Percentiles rank a stretch among this genome's conserved stretches.
These are phyloP conservation scores for Strobilomyces dryophilus DNA, from an alignment of 768 basidiomycete genomes.

Conservation along the genomic window DNA sequence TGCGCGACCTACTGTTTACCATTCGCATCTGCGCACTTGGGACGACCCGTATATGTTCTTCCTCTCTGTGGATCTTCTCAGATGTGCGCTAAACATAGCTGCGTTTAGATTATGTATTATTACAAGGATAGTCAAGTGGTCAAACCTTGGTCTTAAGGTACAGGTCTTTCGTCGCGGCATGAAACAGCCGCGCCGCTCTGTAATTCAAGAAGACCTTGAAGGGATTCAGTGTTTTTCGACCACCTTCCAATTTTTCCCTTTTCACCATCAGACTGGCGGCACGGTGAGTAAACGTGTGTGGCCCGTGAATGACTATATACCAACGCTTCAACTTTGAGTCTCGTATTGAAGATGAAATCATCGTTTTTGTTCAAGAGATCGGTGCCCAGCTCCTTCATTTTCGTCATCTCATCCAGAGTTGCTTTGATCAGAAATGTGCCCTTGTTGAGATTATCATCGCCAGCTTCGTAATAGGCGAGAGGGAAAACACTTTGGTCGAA, in stretches of 20 bases:
- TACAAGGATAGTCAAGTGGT: too few species aligned
- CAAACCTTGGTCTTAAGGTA: background rate
- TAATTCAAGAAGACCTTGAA: background rate
- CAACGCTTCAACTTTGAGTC: background rate
- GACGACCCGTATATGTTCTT: background rate
- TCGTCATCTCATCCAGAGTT: constrained; percentile 5
- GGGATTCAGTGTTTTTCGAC: background rate
- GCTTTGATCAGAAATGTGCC: background rate
- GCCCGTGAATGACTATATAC: background rate
- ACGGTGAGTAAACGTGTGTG: background rate
- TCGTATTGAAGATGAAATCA: constrained; percentile 1
- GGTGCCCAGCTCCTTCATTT: background rate
- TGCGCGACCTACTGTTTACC: background rate
- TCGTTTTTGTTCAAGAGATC: constrained; percentile 1
- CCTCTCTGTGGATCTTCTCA: constrained; percentile 3
- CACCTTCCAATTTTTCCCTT: background rate
- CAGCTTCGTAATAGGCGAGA: background rate
- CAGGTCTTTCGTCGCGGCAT: background rate
- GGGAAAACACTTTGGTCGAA: constrained; percentile 1
- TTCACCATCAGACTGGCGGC: background rate
- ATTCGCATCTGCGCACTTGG: background rate
- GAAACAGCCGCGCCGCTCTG: background rate
- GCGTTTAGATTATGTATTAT: too few species aligned
- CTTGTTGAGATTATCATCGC: background rate
- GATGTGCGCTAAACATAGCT: background rate